Evolutionary conservation across 257 asterid genomes (phyloP).

Genomic region (Nicotiana benthamiana): DNA sequence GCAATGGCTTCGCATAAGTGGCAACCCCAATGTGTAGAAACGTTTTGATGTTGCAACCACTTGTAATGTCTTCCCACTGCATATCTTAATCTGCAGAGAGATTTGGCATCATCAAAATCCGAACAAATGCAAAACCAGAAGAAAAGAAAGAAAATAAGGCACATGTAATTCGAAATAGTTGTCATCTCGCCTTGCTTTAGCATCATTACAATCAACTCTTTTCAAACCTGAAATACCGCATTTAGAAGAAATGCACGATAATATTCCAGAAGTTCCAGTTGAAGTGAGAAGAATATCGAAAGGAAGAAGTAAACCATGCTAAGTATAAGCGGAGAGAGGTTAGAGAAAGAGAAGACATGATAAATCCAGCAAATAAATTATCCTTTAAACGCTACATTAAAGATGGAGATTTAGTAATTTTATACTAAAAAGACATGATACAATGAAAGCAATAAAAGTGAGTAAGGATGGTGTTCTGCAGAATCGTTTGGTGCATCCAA

Average conservation of each 20-base stretch:
- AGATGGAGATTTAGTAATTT: no score
- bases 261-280: neutral
- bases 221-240: slow-evolving; percentile 43
- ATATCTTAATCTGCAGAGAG: slow-evolving; percentile 73
- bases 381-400: no score
- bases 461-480: no score
- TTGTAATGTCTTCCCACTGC: slow-evolving; percentile 84
- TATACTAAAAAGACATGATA: no score
- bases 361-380: no score
- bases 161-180: slow-evolving; percentile 92
- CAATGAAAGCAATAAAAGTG: no score
- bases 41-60: slow-evolving; percentile 84
- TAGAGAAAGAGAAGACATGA: no score
- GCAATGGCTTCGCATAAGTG: no score
- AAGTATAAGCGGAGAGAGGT: no score
- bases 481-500: no score
- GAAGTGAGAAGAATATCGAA: no score
- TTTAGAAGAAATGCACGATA: neutral
- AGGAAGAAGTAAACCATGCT: no score
- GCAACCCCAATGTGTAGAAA: slow-evolving; percentile 76
- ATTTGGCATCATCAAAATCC: neutral
- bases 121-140: neutral
- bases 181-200: slow-evolving; percentile 49
- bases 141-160: neutral
- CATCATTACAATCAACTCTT: slow-evolving; percentile 45